Conservation (phyloP, 306 rosid genomes). For the Cyamopsis tetragonoloba region DNA sequence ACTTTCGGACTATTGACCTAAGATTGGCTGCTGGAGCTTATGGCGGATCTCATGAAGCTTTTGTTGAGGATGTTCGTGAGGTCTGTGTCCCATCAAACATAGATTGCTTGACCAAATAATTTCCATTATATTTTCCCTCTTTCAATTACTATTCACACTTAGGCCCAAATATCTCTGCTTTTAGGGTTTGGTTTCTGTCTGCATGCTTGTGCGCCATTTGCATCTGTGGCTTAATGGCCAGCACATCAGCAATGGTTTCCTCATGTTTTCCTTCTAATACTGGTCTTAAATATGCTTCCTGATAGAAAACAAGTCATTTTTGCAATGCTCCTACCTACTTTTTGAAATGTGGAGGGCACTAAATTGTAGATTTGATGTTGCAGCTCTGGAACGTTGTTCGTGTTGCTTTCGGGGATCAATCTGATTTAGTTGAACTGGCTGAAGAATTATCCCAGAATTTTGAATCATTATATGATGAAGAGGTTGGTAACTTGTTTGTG, state of each 20-base stretch:
- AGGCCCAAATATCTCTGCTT: background rate
- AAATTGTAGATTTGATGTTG: slow-evolving; percentile 30
- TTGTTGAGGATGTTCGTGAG: slow-evolving; percentile 92
- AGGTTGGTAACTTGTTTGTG: slow-evolving; percentile 51
- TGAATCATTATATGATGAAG: slow-evolving; percentile 60
- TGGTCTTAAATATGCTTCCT: background rate
- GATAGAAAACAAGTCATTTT: background rate
- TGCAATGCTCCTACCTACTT: background rate
- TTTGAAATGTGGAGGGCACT: slow-evolving; percentile 11
- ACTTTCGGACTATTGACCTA: slow-evolving; percentile 91
- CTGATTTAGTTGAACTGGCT: slow-evolving; percentile 83
- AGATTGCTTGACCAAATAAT: background rate
- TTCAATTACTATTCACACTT: background rate
- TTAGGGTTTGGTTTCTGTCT: background rate
- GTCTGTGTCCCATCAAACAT: slow-evolving; percentile 42
- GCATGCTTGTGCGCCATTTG: background rate
- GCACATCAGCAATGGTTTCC: slow-evolving; percentile 3
- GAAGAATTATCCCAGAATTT: slow-evolving; percentile 72
- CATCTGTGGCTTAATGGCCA: background rate
- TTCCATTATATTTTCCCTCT: background rate
- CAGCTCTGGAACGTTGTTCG: slow-evolving; percentile 91
- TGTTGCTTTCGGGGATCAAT: slow-evolving; percentile 82
- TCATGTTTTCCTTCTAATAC: slow-evolving; percentile 13
- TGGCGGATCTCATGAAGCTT: slow-evolving; percentile 82
- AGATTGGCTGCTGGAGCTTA: slow-evolving; percentile 90